Evolutionary conservation across 2,329 filamentous ascomycete species (phyloP), one percentile per base, ranked within the genome.

Genomic region (Cordyceps pruinosa): DNA sequence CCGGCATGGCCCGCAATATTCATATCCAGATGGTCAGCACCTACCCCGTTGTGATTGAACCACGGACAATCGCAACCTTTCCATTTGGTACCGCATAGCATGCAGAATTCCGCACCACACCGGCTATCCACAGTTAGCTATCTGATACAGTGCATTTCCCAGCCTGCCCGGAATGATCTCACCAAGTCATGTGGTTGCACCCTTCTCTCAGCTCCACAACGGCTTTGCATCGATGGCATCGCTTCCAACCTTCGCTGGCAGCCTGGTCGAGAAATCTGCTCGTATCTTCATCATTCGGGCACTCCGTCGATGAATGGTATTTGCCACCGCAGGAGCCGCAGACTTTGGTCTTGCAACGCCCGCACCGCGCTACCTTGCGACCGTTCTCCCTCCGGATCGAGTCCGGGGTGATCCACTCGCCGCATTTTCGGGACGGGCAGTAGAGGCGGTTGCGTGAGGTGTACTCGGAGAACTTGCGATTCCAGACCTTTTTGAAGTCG

Each of bases 181-280:
- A 89, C 86, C 90, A 96, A 28, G 84, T 90, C 83, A 95, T 93
- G 68, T 93, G 90, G 72, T 93, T 92, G 71, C 88, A 91, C 45
- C 90, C 90, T 69, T 93, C 88, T 63, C 87, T 87, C 50, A 90
- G 74, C 69, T 95, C 88, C 45, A 95, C 87, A 75, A 89, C 79
- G 39, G 81, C 77, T 61, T 80, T 83, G 72, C 91, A 96, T 61
- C 78, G 84, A 67, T 85, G 86, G 69, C 90, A 96, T 47, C 83
- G 78, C 69, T 89, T 86, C 86, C 87, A 92, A 25, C 87, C 87
- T 53, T 85, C 77, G 26, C 84, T 76, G 62, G 84, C 83, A 7
- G 85, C 86, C 58, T 87, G 77, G 51, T 83, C 79, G 4, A 90
- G 73, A n/a, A 88, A 75, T 39, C 74, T 75, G 48, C 79, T 80